phyloP scores from a whole-genome alignment of 192 early-diverging fungal species.

The Jimgerdemannia flammicorona region DNA sequence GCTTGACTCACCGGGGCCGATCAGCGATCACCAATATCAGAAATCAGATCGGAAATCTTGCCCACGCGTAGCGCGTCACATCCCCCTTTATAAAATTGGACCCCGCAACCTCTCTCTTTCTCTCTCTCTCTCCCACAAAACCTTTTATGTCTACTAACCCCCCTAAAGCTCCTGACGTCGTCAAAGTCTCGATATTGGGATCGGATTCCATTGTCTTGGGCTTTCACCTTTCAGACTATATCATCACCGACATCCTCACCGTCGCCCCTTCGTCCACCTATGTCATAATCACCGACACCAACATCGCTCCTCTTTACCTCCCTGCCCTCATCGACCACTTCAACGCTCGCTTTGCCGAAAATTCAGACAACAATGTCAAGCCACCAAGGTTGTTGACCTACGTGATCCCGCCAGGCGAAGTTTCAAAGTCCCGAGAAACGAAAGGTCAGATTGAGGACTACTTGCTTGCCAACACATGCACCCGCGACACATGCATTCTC shows the following conservation, averaged over 20 bases:
- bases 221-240: constrained; percentile 68
- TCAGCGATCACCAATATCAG: too few relatives aligned
- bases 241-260: constrained; percentile 69
- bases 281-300: constrained; percentile 83
- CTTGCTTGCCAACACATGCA: constrained; percentile 78
- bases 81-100: too few relatives aligned
- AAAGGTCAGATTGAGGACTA: constrained; percentile 93
- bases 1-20: too few relatives aligned
- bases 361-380: constrained; percentile 4
- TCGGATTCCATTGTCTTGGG: constrained; percentile 86
- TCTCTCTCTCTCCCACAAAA: too few relatives aligned
- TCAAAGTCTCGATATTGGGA: constrained; percentile 83
- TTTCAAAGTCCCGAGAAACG: constrained; percentile 79
- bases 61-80: too few relatives aligned
- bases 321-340: constrained; percentile 52
- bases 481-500: constrained; percentile 88
- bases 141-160: not conserved
- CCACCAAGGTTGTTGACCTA: constrained; percentile 64
- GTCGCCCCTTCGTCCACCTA: constrained; percentile 78
- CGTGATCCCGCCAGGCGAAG: constrained; percentile 85
- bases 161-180: constrained; percentile 34
- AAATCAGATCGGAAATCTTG: too few relatives aligned
- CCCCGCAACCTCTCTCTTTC: too few relatives aligned
- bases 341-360: constrained; percentile 28
- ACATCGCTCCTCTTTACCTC: constrained; percentile 79